Evolutionary conservation across 768 basidiomycete species (phyloP), one percentile per base, ranked within the genome.

Genomic region (Amanita rimosa): DNA sequence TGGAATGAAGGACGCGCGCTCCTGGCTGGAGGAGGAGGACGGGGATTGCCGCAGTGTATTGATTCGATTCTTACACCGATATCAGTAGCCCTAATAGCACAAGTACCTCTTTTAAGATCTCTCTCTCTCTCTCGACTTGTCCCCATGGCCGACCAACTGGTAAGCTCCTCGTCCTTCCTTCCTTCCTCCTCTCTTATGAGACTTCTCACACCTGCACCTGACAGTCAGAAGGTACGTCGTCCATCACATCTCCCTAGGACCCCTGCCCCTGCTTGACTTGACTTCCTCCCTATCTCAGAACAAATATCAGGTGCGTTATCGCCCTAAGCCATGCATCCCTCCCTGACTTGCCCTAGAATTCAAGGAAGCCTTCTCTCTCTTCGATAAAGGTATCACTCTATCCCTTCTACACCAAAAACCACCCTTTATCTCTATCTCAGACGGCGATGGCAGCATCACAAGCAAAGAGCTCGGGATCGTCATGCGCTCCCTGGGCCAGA

Each of bases 1-100:
- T 85, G 56, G 84, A 87, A 49, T 49, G 33, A 49, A 26, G 26
- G 6, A 3, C 3, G 26, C n/a, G n/a, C n/a, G n/a, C n/a, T n/a
- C n/a, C n/a, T n/a, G n/a, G n/a, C n/a, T n/a, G n/a, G n/a, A n/a
- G n/a, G 13, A 6, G 3, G 4, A 13, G 17, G 4, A 21, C 45
- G 45, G 45, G 27, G 21, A 48, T 48, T 39, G 47, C 38, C 47
- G 44, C 31, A 29, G n/a, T n/a, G n/a, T n/a, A n/a, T n/a, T n/a
- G n/a, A n/a, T n/a, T n/a, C n/a, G n/a, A n/a, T n/a, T n/a, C n/a
- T n/a, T n/a, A n/a, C n/a, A n/a, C n/a, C n/a, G n/a, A n/a, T n/a
- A n/a, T n/a, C n/a, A n/a, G n/a, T n/a, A n/a, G n/a, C n/a, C n/a
- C n/a, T n/a, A n/a, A n/a, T n/a, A n/a, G n/a, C n/a, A n/a, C n/a